Percentiles rank a stretch among this genome's conserved stretches.
Conservation (phyloP, 1,139 yeast genomes). For the Blastobotrys persicus region DNA sequence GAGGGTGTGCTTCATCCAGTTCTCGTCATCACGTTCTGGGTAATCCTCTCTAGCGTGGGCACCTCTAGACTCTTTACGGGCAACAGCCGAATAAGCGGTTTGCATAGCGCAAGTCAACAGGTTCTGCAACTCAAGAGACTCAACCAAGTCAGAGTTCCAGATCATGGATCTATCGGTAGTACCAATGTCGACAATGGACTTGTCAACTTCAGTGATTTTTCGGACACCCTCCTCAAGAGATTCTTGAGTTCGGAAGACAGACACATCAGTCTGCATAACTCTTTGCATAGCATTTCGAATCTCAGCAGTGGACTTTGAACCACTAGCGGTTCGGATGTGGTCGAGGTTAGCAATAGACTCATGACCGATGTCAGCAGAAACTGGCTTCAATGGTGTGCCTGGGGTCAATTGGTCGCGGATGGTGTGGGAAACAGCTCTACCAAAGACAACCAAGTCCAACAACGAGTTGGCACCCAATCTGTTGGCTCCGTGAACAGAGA, state of each 20-base stretch:
- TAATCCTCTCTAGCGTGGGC: slow-evolving; percentile 99
- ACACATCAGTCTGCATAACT: slow-evolving; percentile 95
- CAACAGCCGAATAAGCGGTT: slow-evolving; percentile 92
- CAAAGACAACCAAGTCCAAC: slow-evolving; percentile 94
- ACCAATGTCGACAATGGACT: slow-evolving; percentile 67
- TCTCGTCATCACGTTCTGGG: slow-evolving; percentile 90
- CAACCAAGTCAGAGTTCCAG: slow-evolving; percentile 93
- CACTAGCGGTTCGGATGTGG: slow-evolving; percentile 78
- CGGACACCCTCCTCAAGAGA: slow-evolving; percentile 90
- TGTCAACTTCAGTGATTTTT: slow-evolving; percentile 73
- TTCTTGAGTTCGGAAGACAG: slow-evolving; percentile 93
- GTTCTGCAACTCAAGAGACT: slow-evolving; percentile 94
- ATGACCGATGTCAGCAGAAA: slow-evolving; percentile 81
- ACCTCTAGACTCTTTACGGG: slow-evolving; percentile 97
- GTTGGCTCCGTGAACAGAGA: slow-evolving; percentile 98
- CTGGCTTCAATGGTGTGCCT: slow-evolving; percentile 77
- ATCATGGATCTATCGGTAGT: slow-evolving; percentile 97
- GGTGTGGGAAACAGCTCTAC: slow-evolving; percentile 96
- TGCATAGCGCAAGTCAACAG: slow-evolving; percentile 96
- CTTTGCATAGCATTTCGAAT: slow-evolving; percentile 92
- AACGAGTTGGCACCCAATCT: slow-evolving; percentile 99
- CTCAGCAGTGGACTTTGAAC: slow-evolving; percentile 78
- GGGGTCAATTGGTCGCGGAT: slow-evolving; percentile 83
- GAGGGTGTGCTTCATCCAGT: slow-evolving; percentile 98
- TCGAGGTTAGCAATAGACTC: slow-evolving; percentile 91